phyloP scores from a whole-genome alignment of 2,329 filamentous ascomycete species.

The Aspergillus brasiliensis region DNA sequence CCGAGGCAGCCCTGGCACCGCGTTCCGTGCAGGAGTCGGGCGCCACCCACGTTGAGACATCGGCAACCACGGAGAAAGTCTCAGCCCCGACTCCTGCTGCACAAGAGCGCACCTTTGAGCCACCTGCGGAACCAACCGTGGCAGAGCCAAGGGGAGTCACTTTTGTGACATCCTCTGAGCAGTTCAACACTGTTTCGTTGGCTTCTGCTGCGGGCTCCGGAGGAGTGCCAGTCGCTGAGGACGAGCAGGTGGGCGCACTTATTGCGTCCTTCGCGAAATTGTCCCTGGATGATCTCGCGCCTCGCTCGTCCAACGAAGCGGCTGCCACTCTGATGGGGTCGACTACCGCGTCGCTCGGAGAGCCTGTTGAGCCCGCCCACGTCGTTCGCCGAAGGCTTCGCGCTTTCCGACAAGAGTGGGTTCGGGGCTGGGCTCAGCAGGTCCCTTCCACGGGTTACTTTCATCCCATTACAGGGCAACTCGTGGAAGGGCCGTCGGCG shows the following conservation, averaged over 20 bases:
- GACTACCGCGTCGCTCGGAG: slow-evolving; percentile 2
- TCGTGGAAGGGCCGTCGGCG: slow-evolving; percentile 15
- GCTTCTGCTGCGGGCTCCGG: slow-evolving; percentile 14
- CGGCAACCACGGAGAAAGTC: neutral
- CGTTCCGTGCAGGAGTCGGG: slow-evolving; percentile 9
- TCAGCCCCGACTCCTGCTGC: neutral
- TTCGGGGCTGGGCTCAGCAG: slow-evolving; percentile 10
- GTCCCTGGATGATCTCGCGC: slow-evolving; percentile 11
- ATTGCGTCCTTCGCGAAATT: slow-evolving; percentile 9
- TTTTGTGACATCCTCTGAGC: neutral
- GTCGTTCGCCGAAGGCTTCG: neutral
- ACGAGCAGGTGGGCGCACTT: slow-evolving; percentile 13
- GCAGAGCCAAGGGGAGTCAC: slow-evolving; percentile 8
- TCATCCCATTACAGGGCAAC: slow-evolving; percentile 5
- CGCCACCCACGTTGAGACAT: neutral
- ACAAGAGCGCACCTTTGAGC: slow-evolving; percentile 13
- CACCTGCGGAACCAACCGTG: slow-evolving; percentile 10
- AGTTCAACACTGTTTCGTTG: slow-evolving; percentile 4
- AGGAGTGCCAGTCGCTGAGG: slow-evolving; percentile 13
- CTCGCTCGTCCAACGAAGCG: slow-evolving; percentile 12
- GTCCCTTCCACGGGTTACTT: slow-evolving; percentile 10
- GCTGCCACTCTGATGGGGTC: slow-evolving; percentile 12
- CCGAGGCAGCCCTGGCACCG: slow-evolving; percentile 7
- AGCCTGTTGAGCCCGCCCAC: slow-evolving; percentile 9
- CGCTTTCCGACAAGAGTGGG: neutral